phyloP scores from a whole-genome alignment of 2,329 filamentous ascomycete species.

The Cladophialophora exuberans region DNA sequence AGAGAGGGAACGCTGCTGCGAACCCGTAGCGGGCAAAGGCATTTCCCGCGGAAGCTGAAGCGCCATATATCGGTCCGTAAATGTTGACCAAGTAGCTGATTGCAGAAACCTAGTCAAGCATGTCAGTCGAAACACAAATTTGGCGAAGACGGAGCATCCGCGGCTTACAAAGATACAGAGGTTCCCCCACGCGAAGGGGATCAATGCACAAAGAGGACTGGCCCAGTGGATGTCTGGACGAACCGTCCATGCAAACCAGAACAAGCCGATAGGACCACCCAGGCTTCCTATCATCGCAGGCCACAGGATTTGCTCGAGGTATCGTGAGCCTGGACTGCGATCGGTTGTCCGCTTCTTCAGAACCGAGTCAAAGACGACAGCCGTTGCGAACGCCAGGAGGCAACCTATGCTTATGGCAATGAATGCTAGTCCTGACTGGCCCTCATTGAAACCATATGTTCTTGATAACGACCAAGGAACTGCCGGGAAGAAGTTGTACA shows the following conservation, averaged over 20 bases:
- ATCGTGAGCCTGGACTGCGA: neutral
- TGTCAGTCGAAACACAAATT: neutral
- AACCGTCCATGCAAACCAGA: slow-evolving; percentile 45
- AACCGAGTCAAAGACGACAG: slow-evolving; percentile 36
- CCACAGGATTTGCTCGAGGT: slow-evolving; percentile 40
- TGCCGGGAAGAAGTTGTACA: slow-evolving; percentile 39
- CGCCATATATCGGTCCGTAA: slow-evolving; percentile 33
- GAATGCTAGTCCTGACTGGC: slow-evolving; percentile 42
- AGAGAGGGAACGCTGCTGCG: slow-evolving; percentile 41
- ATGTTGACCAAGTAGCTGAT: slow-evolving; percentile 36
- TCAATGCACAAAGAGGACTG: slow-evolving; percentile 28
- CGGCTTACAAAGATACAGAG: slow-evolving; percentile 48
- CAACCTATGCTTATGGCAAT: slow-evolving; percentile 39
- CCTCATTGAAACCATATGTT: slow-evolving; percentile 28
- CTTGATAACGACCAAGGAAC: slow-evolving; percentile 26
- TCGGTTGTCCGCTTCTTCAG: slow-evolving; percentile 19
- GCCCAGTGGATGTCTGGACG: slow-evolving; percentile 45
- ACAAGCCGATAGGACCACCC: slow-evolving; percentile 5
- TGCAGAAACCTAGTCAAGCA: slow-evolving; percentile 46
- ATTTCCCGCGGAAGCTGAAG: slow-evolving; percentile 39
- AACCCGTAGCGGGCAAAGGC: slow-evolving; percentile 37
- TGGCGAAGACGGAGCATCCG: slow-evolving; percentile 33
- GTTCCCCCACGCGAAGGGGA: slow-evolving; percentile 34
- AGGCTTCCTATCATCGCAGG: slow-evolving; percentile 42
- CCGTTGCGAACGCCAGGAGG: slow-evolving; percentile 34